Percentiles rank a stretch among this genome's conserved stretches.
Evolutionary conservation across 2,329 filamentous ascomycete genomes (phyloP).

Genomic region (Diaporthe vexans): DNA sequence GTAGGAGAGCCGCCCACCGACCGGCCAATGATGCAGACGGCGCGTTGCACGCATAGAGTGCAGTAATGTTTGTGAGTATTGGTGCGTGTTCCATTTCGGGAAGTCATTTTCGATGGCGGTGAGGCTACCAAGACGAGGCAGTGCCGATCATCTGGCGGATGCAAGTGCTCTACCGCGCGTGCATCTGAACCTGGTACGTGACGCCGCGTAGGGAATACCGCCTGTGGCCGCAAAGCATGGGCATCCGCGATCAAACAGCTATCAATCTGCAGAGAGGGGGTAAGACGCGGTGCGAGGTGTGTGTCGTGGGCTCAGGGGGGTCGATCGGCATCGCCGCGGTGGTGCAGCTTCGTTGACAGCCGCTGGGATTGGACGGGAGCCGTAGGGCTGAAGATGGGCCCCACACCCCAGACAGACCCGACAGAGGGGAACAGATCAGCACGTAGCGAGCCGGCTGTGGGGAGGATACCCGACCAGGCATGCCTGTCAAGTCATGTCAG

Average conservation of each 20-base stretch:
- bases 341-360: constrained; percentile 33
- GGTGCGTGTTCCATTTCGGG: not conserved
- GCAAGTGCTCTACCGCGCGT: constrained; percentile 10
- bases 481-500: constrained; percentile 37
- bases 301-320: constrained; percentile 28
- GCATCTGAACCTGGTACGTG: constrained; percentile 5
- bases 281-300: constrained; percentile 14
- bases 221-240: constrained; percentile 10
- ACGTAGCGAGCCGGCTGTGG: constrained; percentile 32
- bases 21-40: not conserved
- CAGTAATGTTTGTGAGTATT: not conserved
- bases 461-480: constrained; percentile 13
- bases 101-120: constrained; percentile 19
- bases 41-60: not conserved
- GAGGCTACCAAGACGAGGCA: constrained; percentile 17
- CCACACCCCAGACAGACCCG: constrained; percentile 39
- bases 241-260: constrained; percentile 13
- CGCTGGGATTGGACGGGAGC: constrained; percentile 31
- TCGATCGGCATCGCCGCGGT: constrained; percentile 38
- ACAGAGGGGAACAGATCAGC: constrained; percentile 39
- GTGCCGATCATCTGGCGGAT: constrained; percentile 19
- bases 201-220: constrained; percentile 7
- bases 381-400: constrained; percentile 41
- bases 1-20: not conserved
- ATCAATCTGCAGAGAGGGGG: not conserved